Evolutionary conservation across 2,329 filamentous ascomycete genomes (phyloP), one percentile per base, ranked within the genome.

Genomic region (Aspergillus candidus): DNA sequence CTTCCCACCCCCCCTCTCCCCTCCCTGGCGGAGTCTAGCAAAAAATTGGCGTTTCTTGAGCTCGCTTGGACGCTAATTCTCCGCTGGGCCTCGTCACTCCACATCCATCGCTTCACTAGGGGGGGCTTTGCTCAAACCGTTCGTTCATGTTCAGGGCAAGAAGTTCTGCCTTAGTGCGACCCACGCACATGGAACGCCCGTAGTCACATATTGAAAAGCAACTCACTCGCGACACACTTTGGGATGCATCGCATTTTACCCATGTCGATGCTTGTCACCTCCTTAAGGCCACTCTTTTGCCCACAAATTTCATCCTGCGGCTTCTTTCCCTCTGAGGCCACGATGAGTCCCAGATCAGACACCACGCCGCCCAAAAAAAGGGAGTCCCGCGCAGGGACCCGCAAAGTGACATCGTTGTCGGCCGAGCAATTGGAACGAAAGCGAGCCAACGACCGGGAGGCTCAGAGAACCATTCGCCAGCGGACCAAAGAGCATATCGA

Each of bases 401-500:
- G 77, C 46, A 79, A 75, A 58, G 77, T 80, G 34, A 74, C 73
- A 32, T 76, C 75, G 8, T 65, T 80, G 43, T 78, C 76, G 12
- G 71, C 74, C 29, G 76, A 77, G 46, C 77, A 80, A 55, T 65
- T 80, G 38, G 77, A 80, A 54, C 67, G 77, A 40, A 80, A 80
- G 59, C 69, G 77, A 47, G 77, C 77, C 49, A 80, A 80, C 59
- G 77, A 80, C 58, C 70, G 77, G 49, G 77, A 80, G 60, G 77
- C 77, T 42, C 77, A 80, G 57, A 70, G 77, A 51, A 77, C 76
- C 38, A 80, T 79, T 51, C 73, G 77, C 27, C 75, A 78, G 56
- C 65, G 77, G 48, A 80, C 76, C 34, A 79, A 77, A 51, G 75
- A 78, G 51, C 76, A 78, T 57, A 79, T 79, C 48, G 76, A 80